Evolutionary conservation across 2,329 filamentous ascomycete species (phyloP).

Genomic region (Ascochyta clinopodiicola): DNA sequence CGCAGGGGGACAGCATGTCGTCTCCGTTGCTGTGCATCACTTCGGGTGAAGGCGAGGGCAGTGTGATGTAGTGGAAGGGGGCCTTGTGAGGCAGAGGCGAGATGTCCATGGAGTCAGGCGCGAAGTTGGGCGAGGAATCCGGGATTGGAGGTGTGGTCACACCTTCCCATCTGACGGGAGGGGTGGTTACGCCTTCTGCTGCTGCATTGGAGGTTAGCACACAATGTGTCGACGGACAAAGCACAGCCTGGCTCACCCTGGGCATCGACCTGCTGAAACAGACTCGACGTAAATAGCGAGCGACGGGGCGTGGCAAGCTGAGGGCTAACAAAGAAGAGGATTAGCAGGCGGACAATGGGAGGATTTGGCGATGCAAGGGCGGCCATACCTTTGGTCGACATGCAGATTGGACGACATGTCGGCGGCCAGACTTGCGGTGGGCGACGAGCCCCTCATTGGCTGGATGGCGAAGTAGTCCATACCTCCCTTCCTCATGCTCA

Average conservation of each 20-base stretch:
- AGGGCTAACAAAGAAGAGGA: conserved; percentile 65
- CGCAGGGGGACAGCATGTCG: conserved; percentile 51
- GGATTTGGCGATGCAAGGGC: conserved; percentile 34
- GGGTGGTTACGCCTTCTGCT: conserved; percentile 53
- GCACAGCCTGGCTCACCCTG: conserved; percentile 61
- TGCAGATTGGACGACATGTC: conserved; percentile 97
- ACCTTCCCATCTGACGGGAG: conserved; percentile 62
- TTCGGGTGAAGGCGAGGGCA: conserved; percentile 75
- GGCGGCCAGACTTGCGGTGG: conserved; percentile 86
- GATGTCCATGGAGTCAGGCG: conserved; percentile 86
- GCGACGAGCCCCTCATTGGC: conserved; percentile 82
- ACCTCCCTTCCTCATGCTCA: conserved; percentile 72
- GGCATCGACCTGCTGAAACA: conserved; percentile 65
- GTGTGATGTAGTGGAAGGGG: conserved; percentile 62
- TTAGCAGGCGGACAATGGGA: conserved; percentile 43
- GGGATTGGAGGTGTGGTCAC: conserved; percentile 84
- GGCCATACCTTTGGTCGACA: conserved; percentile 83
- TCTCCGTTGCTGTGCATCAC: conserved; percentile 53
- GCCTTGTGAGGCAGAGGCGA: conserved; percentile 87
- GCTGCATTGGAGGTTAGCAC: conserved; percentile 35
- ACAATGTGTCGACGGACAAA: neutral
- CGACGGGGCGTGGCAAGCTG: conserved; percentile 82
- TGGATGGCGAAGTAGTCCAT: conserved; percentile 85
- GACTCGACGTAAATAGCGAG: conserved; percentile 79
- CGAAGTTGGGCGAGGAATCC: conserved; percentile 78